Evolutionary conservation across 1,139 yeast species (phyloP), one percentile per base, ranked within the genome.

Genomic region (Debaryomyces singareniensis): DNA sequence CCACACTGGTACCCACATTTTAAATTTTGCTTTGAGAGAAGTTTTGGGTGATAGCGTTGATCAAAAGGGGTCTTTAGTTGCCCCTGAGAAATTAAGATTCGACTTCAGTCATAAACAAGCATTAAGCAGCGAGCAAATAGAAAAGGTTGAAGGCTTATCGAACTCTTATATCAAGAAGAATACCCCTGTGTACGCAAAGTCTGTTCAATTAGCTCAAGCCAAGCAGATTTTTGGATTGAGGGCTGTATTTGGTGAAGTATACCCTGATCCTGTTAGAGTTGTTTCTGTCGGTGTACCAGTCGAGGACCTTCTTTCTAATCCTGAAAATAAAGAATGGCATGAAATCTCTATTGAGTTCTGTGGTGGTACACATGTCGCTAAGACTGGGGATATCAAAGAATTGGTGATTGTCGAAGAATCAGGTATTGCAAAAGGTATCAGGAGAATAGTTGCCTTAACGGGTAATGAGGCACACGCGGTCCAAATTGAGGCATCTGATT

Each of bases 181-280:
- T 57, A 61, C 75, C 43, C 59, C 64, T 28, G 97, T 91, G 15
- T 89, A 71, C 55, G 73, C 94, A 38, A 74, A 85, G 59, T 95
- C 89, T 29, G 96, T 91, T 37, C 63, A 81, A 11, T 71, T 93
- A 41, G 71, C 67, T 13, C 53, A 61, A 36, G 98, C 97, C 24
- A 75, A 73, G 47, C 61, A 72, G 32, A 89, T 91, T 45, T 62
- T 60, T 42, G 95, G 97, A 16, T 78, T 93, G 33, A 84, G 98
- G 61, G 98, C 98, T 32, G 98, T 91, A 26, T 93, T 91, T 51
- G 98, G 98, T 47, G 99, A 91, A 68, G 86, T 96, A 4, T 91
- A 91, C 53, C 99, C 99, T 24, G 97, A 91, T 51, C 99, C 98
- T 28, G 99, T 91, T 21, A 78, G 98, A 55, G 98, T 91, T 44